Conservation (phyloP, 2,329 filamentous ascomycete species). For the Fusarium tupiense region DNA sequence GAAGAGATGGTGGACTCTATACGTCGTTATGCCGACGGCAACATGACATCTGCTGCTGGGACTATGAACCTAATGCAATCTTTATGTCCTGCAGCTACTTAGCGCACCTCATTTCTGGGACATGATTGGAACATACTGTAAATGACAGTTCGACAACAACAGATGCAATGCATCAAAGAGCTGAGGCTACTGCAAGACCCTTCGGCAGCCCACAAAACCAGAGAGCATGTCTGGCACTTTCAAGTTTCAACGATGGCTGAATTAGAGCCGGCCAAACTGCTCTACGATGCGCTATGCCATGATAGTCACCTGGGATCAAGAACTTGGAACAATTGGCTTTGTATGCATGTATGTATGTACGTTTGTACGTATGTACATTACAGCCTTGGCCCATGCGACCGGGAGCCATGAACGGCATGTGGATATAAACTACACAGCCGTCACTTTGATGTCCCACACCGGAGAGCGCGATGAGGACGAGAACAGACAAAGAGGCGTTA, state of each 20-base stretch:
- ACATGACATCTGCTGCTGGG: slow-evolving; percentile 3
- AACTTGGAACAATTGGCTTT: not conserved
- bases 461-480: slow-evolving; percentile 21
- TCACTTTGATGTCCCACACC: slow-evolving; percentile 19
- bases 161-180: not conserved
- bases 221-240: slow-evolving; percentile 6
- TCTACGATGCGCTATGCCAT: not conserved
- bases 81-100: slow-evolving; percentile 37
- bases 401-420: slow-evolving; percentile 31
- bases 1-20: not conserved
- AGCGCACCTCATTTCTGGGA: slow-evolving; percentile 1
- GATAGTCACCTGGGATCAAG: not conserved
- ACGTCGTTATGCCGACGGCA: slow-evolving; percentile 2
- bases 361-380: not conserved
- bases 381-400: slow-evolving; percentile 1
- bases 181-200: not conserved
- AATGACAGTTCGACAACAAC: not conserved
- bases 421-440: slow-evolving; percentile 24
- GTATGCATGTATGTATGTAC: not conserved
- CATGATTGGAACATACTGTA: not conserved
- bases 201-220: not conserved
- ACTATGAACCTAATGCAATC: slow-evolving; percentile 32
- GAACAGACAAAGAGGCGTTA: slow-evolving; percentile 14
- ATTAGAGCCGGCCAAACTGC: not conserved
- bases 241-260: not conserved